A percentile compares a stretch with the other conserved stretches of the same genome.
Conservation (phyloP, 306 rosid genomes). For the Geum urbanum region DNA sequence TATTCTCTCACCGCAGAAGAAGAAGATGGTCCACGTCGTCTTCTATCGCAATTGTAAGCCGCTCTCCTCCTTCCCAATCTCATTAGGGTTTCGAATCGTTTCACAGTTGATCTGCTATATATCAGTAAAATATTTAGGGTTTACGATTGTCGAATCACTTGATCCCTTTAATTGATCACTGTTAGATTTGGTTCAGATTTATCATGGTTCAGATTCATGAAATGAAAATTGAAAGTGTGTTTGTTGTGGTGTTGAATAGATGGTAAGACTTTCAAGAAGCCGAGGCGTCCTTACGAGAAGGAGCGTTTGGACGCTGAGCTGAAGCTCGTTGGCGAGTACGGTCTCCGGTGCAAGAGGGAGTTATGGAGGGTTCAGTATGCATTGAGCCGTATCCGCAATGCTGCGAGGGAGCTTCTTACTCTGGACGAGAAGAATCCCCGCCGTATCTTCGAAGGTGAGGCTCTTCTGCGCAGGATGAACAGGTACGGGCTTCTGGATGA, state of each 20-base stretch:
- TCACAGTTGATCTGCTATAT: not conserved
- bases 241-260: slow-evolving; percentile 6
- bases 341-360: slow-evolving; percentile 40
- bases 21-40: slow-evolving; percentile 32
- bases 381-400: slow-evolving; percentile 39
- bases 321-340: slow-evolving; percentile 39
- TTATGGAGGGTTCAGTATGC: slow-evolving; percentile 45
- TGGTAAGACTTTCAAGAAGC: slow-evolving; percentile 41
- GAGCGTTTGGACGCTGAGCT: slow-evolving; percentile 39
- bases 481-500: slow-evolving; percentile 37
- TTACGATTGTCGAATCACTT: no score
- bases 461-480: slow-evolving; percentile 37
- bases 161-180: no score
- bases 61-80: not conserved
- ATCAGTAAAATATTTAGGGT: no score
- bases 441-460: slow-evolving; percentile 40
- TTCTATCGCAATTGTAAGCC: slow-evolving; percentile 32
- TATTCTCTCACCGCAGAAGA: not conserved
- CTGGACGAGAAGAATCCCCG: slow-evolving; percentile 39
- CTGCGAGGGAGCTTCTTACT: slow-evolving; percentile 38
- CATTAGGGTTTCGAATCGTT: not conserved
- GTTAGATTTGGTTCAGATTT: not conserved
- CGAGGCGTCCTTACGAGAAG: slow-evolving; percentile 38
- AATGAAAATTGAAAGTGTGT: not conserved
- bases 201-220: no score